These are phyloP conservation scores for Sclerotinia nivalis DNA, from an alignment of 2,329 filamentous ascomycete genomes.

Conservation along the genomic window DNA sequence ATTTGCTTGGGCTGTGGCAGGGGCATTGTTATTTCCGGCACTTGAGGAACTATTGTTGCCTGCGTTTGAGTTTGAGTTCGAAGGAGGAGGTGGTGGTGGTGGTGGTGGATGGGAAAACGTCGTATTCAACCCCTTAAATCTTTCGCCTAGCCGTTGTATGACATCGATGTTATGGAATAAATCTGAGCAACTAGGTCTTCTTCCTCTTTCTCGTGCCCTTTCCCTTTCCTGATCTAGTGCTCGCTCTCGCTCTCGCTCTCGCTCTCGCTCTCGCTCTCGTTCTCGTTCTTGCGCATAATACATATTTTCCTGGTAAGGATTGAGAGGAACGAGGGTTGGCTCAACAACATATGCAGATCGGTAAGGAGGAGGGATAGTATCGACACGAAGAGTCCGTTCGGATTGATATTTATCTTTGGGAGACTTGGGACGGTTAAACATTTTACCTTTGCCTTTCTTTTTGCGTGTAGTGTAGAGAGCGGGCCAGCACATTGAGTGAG, in stretches of 20 bases:
- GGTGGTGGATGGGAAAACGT: background rate
- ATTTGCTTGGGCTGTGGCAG: background rate
- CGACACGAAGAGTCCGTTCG: background rate
- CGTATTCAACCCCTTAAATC: background rate
- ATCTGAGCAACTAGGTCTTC: slow-evolving; percentile 13
- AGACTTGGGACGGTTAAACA: slow-evolving; percentile 1
- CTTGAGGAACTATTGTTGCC: background rate
- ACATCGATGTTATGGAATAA: slow-evolving; percentile 11
- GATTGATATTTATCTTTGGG: background rate
- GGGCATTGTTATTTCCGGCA: background rate
- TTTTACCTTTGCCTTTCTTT: background rate
- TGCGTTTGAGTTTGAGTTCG: background rate
- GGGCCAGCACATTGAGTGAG: slow-evolving; percentile 6
- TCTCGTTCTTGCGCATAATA: slow-evolving; percentile 1
- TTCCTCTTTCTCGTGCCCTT: background rate
- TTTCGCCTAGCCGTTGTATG: slow-evolving; percentile 10
- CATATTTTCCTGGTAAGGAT: background rate
- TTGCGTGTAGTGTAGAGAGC: slow-evolving; percentile 3
- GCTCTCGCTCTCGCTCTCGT: too few species aligned
- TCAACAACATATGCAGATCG: background rate
- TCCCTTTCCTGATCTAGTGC: background rate
- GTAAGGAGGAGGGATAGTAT: slow-evolving; percentile 11
- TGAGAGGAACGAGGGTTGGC: background rate
- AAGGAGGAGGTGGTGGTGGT: background rate
- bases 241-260: slow-evolving; percentile 1